Conservation (phyloP, 371 early-diverging fungal genomes). For the Coemansia sp. region DNA sequence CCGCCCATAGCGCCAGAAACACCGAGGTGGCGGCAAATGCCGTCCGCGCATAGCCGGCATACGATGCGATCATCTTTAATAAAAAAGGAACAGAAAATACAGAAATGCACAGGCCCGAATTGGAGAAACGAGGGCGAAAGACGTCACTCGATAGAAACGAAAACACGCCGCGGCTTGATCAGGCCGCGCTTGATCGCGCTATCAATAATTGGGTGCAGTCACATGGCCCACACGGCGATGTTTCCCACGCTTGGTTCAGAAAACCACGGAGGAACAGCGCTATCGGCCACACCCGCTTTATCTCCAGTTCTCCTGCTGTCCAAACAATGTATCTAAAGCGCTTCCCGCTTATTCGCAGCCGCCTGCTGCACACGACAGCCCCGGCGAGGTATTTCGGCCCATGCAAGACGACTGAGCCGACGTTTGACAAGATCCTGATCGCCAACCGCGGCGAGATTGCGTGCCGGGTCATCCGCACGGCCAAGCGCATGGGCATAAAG, state of each 20-base stretch:
- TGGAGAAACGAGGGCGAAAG: background rate
- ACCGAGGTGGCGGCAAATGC: conserved; percentile 9
- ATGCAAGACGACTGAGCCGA: background rate
- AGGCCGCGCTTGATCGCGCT: too few relatives aligned
- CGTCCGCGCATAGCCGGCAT: conserved; percentile 22
- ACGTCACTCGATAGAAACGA: background rate
- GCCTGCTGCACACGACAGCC: background rate
- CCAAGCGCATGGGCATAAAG: too few relatives aligned
- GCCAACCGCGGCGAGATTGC: conserved; percentile 98
- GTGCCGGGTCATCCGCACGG: too few relatives aligned
- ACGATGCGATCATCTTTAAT: conserved; percentile 8
- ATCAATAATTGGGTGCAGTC: background rate
- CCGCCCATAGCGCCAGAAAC: conserved; percentile 30
- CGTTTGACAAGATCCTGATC: conserved; percentile 90
- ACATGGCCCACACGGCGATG: background rate
- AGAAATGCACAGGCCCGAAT: background rate
- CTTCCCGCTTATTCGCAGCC: background rate
- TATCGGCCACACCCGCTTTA: background rate
- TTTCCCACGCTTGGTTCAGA: conserved; percentile 2
- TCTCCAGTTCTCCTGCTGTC: background rate
- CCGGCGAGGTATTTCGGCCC: background rate
- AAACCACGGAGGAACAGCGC: background rate
- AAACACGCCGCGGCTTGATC: too few relatives aligned
- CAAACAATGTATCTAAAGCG: background rate
- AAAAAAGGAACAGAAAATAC: background rate